Evolutionary conservation across 1,139 yeast species (phyloP).

Genomic region (Hanseniaspora sp.): DNA sequence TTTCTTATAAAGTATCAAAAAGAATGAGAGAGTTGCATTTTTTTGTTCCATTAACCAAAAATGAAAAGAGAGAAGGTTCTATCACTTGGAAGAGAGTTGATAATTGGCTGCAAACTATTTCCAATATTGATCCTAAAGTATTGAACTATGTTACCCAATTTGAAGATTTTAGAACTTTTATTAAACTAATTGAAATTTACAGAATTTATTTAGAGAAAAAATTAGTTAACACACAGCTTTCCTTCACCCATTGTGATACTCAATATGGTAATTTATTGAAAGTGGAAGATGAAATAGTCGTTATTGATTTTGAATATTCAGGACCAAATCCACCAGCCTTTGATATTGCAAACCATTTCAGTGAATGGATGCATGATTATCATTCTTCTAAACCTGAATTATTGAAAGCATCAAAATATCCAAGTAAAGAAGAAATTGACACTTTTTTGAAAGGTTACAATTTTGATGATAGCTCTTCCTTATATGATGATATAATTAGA

Average conservation of each 20-base stretch:
- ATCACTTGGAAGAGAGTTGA: slow-evolving; percentile 56
- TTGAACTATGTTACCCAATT: slow-evolving; percentile 9
- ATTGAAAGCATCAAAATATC: slow-evolving; percentile 54
- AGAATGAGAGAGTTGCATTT: slow-evolving; percentile 91
- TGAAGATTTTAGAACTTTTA: slow-evolving; percentile 25
- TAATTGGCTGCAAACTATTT: slow-evolving; percentile 60
- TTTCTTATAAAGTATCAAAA: slow-evolving; percentile 78
- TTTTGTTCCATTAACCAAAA: slow-evolving; percentile 53
- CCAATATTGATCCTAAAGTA: slow-evolving; percentile 25
- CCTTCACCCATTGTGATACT: slow-evolving; percentile 88
- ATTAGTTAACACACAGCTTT: slow-evolving; percentile 41
- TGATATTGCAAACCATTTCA: slow-evolving; percentile 78
- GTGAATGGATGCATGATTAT: slow-evolving; percentile 96
- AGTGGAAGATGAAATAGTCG: slow-evolving; percentile 71
- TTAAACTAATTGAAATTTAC: slow-evolving; percentile 41
- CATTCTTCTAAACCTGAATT: slow-evolving; percentile 44
- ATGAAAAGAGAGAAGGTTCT: slow-evolving; percentile 49
- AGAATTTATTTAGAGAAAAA: slow-evolving; percentile 50
- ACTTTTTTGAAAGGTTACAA: slow-evolving; percentile 24
- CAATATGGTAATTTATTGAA: slow-evolving; percentile 80
- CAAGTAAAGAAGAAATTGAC: slow-evolving; percentile 52
- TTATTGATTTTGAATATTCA: slow-evolving; percentile 90
- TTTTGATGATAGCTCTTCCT: slow-evolving; percentile 45
- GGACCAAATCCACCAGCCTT: slow-evolving; percentile 88
- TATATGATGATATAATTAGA: slow-evolving; percentile 52